These are phyloP conservation scores for Mucor piriformis DNA, from an alignment of 371 early-diverging fungal genomes.

Conservation along the genomic window DNA sequence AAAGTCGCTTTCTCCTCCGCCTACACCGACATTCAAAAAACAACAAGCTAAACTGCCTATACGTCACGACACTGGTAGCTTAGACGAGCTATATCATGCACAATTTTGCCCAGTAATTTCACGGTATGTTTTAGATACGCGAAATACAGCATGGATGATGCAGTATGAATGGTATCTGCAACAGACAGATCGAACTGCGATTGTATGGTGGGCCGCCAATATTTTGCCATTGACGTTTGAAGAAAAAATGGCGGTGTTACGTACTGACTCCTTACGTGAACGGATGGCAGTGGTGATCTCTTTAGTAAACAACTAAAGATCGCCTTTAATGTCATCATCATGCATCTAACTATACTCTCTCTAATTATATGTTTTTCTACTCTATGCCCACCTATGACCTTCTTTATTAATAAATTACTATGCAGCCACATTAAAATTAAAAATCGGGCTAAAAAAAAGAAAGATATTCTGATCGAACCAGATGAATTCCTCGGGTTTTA, in stretches of 20 bases:
- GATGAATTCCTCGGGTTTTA: too few relatives aligned
- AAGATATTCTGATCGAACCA: too few relatives aligned
- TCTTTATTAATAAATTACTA: not conserved
- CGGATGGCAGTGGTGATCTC: constrained; percentile 28
- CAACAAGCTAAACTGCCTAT: not conserved
- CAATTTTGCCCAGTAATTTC: not conserved
- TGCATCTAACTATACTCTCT: not conserved
- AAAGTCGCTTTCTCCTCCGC: constrained; percentile 7
- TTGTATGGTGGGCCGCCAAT: constrained; percentile 57
- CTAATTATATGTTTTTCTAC: not conserved
- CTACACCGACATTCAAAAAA: not conserved
- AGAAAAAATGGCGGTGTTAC: constrained; percentile 48
- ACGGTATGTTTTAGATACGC: not conserved
- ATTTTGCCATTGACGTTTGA: constrained; percentile 44
- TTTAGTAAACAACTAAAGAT: not conserved
- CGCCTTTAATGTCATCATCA: not conserved
- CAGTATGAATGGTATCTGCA: constrained; percentile 13
- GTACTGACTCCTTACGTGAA: constrained; percentile 37
- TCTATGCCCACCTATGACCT: not conserved
- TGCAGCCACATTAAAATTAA: too few relatives aligned
- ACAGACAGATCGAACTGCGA: constrained; percentile 23
- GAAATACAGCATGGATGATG: not conserved
- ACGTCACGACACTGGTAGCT: not conserved
- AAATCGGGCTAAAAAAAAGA: too few relatives aligned
- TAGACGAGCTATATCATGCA: not conserved